These are phyloP conservation scores for Trypethelium eluteriae DNA, from an alignment of 495 filamentous ascomycete species.

Conservation along the genomic window DNA sequence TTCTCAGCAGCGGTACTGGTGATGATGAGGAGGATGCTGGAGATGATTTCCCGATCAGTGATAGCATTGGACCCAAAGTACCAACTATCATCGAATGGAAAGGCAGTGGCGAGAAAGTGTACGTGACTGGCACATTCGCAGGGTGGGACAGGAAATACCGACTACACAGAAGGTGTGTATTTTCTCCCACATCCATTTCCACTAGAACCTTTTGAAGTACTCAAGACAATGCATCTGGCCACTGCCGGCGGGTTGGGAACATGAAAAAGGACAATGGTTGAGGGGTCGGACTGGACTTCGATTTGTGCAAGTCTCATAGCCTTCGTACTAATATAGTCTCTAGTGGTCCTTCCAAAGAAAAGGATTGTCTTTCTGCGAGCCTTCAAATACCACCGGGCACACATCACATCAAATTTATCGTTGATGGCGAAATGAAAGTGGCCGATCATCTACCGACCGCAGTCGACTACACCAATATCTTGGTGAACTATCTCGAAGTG, in stretches of 20 bases:
- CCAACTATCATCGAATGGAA: constrained; percentile 80
- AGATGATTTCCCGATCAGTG: constrained; percentile 46
- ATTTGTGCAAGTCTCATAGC: not conserved
- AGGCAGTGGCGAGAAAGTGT: constrained; percentile 72
- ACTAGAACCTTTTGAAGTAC: not conserved
- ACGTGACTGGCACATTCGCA: constrained; percentile 93
- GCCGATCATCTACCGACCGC: constrained; percentile 83
- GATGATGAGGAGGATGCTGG: constrained; percentile 76
- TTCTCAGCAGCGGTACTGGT: constrained; percentile 59
- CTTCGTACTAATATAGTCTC: constrained; percentile 12
- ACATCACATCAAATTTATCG: constrained; percentile 92
- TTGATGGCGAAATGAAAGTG: constrained; percentile 85
- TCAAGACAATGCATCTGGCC: not conserved
- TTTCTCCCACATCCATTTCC: not conserved
- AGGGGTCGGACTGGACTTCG: not conserved
- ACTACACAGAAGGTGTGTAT: constrained; percentile 73
- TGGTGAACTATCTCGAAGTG: constrained; percentile 97
- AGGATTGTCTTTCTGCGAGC: constrained; percentile 51
- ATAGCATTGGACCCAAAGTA: constrained; percentile 56
- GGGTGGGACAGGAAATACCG: constrained; percentile 89
- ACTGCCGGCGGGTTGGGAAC: not conserved
- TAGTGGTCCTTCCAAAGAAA: constrained; percentile 40
- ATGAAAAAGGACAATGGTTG: not conserved
- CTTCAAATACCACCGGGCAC: constrained; percentile 83
- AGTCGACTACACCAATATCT: constrained; percentile 90